Evolutionary conservation across 352 stramenopile species (phyloP).

Genomic region (Phytophthora niederhauseri): DNA sequence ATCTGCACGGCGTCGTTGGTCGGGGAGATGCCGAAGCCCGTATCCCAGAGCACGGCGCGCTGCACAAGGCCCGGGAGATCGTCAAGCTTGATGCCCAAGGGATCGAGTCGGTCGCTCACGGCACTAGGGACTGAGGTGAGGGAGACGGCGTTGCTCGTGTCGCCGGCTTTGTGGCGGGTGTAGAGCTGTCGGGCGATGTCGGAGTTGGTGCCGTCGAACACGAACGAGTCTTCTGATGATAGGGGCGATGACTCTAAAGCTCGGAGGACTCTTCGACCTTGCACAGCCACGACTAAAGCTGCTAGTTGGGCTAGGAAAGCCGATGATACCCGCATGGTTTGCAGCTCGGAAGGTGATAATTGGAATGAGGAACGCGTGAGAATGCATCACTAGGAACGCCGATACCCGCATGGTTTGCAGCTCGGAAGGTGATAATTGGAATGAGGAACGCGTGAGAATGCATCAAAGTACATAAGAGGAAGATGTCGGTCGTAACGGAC

Average conservation of each 20-base stretch:
- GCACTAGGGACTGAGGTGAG: slow-evolving; percentile 18
- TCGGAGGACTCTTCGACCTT: background rate
- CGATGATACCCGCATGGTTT: background rate
- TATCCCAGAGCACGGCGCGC: slow-evolving; percentile 44
- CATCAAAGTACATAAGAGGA: background rate
- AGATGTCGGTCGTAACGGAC: slow-evolving; percentile 6
- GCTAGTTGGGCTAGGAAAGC: background rate
- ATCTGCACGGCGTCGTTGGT: slow-evolving; percentile 27
- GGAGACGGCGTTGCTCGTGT: slow-evolving; percentile 3
- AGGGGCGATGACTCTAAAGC: background rate
- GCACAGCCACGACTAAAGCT: background rate
- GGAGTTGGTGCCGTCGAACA: slow-evolving; percentile 40
- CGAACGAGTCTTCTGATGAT: slow-evolving; percentile 14
- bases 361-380: slow-evolving; percentile 2
- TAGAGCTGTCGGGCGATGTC: slow-evolving; percentile 42
- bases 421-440: background rate
- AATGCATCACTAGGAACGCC: background rate
- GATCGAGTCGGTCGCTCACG: slow-evolving; percentile 17
- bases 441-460: background rate
- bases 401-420: background rate
- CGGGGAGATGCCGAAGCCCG: slow-evolving; percentile 33
- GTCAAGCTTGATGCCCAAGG: slow-evolving; percentile 20
- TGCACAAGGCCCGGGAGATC: slow-evolving; percentile 37
- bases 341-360: background rate
- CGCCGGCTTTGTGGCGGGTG: slow-evolving; percentile 23